Evolutionary conservation across 331 rosid genomes (phyloP), one percentile per base, ranked within the genome.

Genomic region (Quercus tomentella): DNA sequence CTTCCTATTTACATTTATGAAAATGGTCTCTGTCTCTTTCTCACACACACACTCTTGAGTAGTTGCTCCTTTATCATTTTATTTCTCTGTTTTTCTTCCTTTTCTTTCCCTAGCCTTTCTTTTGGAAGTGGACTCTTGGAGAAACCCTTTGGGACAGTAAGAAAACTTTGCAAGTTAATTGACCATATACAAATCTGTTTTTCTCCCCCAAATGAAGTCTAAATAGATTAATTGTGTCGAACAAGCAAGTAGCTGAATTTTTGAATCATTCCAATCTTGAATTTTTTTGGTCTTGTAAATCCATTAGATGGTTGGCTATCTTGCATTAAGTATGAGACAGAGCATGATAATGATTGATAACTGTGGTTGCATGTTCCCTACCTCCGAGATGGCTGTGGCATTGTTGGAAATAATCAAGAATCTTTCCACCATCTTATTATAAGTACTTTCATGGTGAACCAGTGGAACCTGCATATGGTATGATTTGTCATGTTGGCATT

Each of bases 1-100:
- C 90, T 84, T 25, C 88, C 84, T n/a, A 21, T 84, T 5, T 82
- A 70, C 85, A 49, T 89, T 43, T 78, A 78, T 72, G 90, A 86
- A 83, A 89, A 89, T 76, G 93, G 91, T 88, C 17, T 68, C 41
- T 80, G 74, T 55, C 79, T 61, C 74, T 76, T 74, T 76, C 73
- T 55, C 70, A 63, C 43, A 6, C 43, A 65, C 68, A 0, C 37
- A 5, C 15, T 4, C 35, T 23, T 4, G 18, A 37, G 49, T 65
- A 65, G 71, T 63, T 65, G 31, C 71, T 65, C 71, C 45, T 60
- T 11, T 12, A 1, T 6, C 22, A 63, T 37, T 4, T 12, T 25
- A 23, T 4, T 14, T 23, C 15, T 25, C 6, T 61, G 15, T 26
- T 61, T 60, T 23, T 22, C 9, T 22, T 60, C 6, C 15, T 23